Evolutionary conservation across 192 early-diverging fungal genomes (phyloP).

Genomic region (Mortierella alpina): DNA sequence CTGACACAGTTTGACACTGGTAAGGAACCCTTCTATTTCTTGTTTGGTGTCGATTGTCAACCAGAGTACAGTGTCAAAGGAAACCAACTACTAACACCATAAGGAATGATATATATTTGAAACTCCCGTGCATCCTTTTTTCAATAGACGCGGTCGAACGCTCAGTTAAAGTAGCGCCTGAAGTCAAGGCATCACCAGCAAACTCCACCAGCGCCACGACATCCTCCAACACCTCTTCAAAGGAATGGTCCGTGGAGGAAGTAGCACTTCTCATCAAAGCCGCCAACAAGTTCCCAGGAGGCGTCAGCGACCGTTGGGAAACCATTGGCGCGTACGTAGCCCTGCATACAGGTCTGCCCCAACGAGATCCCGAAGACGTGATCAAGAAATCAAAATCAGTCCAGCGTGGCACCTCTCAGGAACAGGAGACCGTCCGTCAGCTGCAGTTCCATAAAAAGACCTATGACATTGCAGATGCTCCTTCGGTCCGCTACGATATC

Average conservation of each 20-base stretch:
- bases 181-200: constrained; percentile 5
- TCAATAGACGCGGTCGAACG: constrained; percentile 23
- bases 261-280: constrained; percentile 80
- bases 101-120: too few relatives aligned
- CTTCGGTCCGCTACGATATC: constrained; percentile 63
- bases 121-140: not conserved
- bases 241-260: constrained; percentile 79
- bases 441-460: constrained; percentile 46
- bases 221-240: constrained; percentile 13
- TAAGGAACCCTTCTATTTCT: constrained; percentile 3
- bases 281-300: constrained; percentile 83
- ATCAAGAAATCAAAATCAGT: constrained; percentile 77
- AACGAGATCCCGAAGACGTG: constrained; percentile 74
- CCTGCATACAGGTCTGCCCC: constrained; percentile 70
- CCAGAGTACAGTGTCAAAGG: not conserved
- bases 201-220: not conserved
- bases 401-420: constrained; percentile 63
- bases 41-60: not conserved
- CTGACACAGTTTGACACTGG: constrained; percentile 54
- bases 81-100: not conserved
- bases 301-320: constrained; percentile 79
- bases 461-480: constrained; percentile 52
- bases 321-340: constrained; percentile 84
- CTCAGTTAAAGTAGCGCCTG: not conserved
- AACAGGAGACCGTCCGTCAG: constrained; percentile 16